These are phyloP conservation scores for Corylus americana DNA, from an alignment of 306 rosid species.

Conservation along the genomic window DNA sequence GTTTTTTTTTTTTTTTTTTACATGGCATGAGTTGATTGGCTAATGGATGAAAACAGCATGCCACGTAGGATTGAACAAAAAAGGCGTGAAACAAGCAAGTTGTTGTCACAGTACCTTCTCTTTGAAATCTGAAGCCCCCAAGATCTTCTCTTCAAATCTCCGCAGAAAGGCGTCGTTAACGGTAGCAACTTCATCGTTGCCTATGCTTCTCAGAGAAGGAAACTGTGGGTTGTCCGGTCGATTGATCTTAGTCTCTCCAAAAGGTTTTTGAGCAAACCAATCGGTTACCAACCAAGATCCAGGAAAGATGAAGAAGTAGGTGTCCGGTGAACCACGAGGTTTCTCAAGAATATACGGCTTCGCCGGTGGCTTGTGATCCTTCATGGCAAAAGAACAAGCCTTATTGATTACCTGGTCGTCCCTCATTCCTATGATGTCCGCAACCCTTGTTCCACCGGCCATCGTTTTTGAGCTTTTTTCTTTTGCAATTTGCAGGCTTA, in stretches of 20 bases:
- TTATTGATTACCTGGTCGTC: constrained; percentile 39
- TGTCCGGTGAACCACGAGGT: constrained; percentile 9
- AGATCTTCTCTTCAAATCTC: constrained; percentile 33
- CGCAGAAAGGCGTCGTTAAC: constrained; percentile 52
- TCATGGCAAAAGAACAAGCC: constrained; percentile 38
- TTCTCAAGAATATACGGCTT: constrained; percentile 28
- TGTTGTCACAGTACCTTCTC: not conserved
- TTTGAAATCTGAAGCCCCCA: not conserved
- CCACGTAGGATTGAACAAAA: not conserved
- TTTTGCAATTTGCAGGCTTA: not conserved
- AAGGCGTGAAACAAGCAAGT: not conserved
- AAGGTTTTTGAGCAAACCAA: constrained; percentile 39
- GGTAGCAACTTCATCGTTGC: constrained; percentile 52
- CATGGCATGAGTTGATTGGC: not conserved
- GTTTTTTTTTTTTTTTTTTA: too few species aligned
- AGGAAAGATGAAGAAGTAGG: constrained; percentile 50
- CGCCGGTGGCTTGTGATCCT: constrained; percentile 34
- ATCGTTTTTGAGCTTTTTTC: constrained; percentile 17
- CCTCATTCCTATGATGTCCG: constrained; percentile 27
- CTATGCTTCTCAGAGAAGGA: constrained; percentile 62
- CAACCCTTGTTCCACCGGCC: constrained; percentile 37
- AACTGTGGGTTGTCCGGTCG: constrained; percentile 12
- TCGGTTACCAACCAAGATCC: constrained; percentile 45
- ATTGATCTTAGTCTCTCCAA: constrained; percentile 52
- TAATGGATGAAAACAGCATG: not conserved